Base-by-base conservation (phyloP, 2,329 filamentous ascomycete species). In the Monosporascus sp. region DNA sequence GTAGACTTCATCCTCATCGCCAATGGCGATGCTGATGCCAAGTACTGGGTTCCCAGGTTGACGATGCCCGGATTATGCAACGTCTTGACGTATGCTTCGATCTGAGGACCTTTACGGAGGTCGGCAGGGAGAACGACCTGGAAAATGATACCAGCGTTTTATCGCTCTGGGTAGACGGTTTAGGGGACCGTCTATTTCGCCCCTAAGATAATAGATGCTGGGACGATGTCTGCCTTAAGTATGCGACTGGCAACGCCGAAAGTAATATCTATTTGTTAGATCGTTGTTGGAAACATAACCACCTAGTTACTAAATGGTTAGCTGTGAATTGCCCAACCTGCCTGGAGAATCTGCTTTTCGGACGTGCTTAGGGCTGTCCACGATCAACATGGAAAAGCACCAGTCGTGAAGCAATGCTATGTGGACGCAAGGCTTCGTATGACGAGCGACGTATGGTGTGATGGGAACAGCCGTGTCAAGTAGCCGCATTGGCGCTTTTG, bases 1-100 rank as follows among this genome's bases (percentile, higher is more conserved):
- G 70, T 70, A 47, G 71, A 73, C 58, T 73, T 73, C 55, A 58
- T 73, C 54, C 72, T 73, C 57, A 68, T 73, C 52, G 58, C 73
- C 47, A 70, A 72, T 48, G 71, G 71, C 38, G 58, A 64, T 43
- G 65, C 65, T 31, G 59, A 65, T 46, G 60, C 56, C 2, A 51
- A 53, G 39, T 27, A 47, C 2, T 47, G 63, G 1, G 63, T 72
- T 48, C 69, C 70, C 0, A 35, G 52, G 54, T 55, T 37, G 43
- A 58, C n/a, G 72, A 73, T 55, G 61, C 72, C 48, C 59, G 61
- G 38, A 51, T 68, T 35, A 58, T 72, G 25, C 52, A 59, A 9
- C 65, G 67, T 3, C 45, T 59, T 11, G 65, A 70, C 53, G 63
- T 61, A 8, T 73, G 70, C 59, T 72, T 62, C 55, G 70, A 71